Conservation (phyloP, 768 basidiomycete species). For the Hygrocybe punicea region DNA sequence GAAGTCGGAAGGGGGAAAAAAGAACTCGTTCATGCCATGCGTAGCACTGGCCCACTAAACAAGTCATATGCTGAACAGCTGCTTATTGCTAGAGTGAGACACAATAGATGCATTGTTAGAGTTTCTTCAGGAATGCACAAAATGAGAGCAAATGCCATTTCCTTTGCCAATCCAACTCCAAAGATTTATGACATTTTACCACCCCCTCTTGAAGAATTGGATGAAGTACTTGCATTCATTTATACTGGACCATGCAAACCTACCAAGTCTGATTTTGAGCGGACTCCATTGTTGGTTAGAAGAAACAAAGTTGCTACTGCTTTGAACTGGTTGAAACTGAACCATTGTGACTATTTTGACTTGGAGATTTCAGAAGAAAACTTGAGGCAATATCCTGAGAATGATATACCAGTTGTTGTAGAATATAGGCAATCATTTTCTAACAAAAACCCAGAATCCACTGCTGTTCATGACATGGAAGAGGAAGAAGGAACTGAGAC, state of each 20-base stretch:
- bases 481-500: slow-evolving; percentile 20
- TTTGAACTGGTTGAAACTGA: neutral
- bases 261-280: slow-evolving; percentile 11
- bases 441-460: slow-evolving; percentile 8
- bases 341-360: slow-evolving; percentile 9
- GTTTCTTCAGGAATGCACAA: slow-evolving; percentile 31
- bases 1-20: too few species aligned
- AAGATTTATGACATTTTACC: slow-evolving; percentile 23
- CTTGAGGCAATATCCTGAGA: slow-evolving; percentile 13
- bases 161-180: neutral
- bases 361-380: slow-evolving; percentile 20
- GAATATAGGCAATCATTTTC: slow-evolving; percentile 9
- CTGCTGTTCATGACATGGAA: slow-evolving; percentile 16
- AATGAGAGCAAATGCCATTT: slow-evolving; percentile 24
- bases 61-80: slow-evolving; percentile 25
- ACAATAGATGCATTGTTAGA: slow-evolving; percentile 30
- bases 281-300: slow-evolving; percentile 25
- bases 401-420: slow-evolving; percentile 14
- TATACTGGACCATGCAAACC: slow-evolving; percentile 8
- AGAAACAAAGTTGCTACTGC: slow-evolving; percentile 13
- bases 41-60: too few species aligned
- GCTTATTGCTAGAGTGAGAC: slow-evolving; percentile 24
- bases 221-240: slow-evolving; percentile 13
- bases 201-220: slow-evolving; percentile 16
- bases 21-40: too few species aligned